Evolutionary conservation across 169 alveolate species (phyloP).

Genomic region (Ichthyophthirius multifiliis): DNA sequence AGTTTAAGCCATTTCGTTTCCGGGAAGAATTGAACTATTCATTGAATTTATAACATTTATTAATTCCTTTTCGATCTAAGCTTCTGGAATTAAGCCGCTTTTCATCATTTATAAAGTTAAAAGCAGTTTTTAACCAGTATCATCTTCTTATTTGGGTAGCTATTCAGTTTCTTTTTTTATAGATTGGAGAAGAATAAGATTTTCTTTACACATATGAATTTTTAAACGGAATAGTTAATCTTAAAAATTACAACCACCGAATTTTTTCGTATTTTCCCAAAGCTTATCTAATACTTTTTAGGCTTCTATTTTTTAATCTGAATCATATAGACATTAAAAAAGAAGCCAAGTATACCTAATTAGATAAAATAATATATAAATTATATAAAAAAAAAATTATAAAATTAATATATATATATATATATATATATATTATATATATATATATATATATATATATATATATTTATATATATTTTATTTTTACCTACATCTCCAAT

Average conservation of each 20-base stretch:
- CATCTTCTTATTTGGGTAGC: constrained; percentile 61
- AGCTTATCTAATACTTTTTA: constrained; percentile 77
- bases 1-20: constrained; percentile 49
- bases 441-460: neutral
- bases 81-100: constrained; percentile 83
- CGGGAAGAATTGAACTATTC: constrained; percentile 66
- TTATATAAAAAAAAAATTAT: neutral
- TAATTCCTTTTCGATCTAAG: constrained; percentile 85
- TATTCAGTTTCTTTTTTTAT: constrained; percentile 82
- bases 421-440: neutral
- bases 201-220: constrained; percentile 84
- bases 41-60: constrained; percentile 72
- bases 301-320: constrained; percentile 87
- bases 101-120: constrained; percentile 75
- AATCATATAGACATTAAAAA: constrained; percentile 74
- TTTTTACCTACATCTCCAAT: constrained; percentile 74
- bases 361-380: neutral
- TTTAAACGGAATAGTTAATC: constrained; percentile 79
- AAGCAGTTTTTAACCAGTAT: constrained; percentile 64
- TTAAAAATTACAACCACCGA: constrained; percentile 79
- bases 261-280: constrained; percentile 84
- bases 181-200: constrained; percentile 71
- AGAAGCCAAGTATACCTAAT: constrained; percentile 57
- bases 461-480: no score
- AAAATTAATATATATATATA: neutral